Conservation (phyloP, 2,329 filamentous ascomycete genomes). For the Fusarium citri region DNA sequence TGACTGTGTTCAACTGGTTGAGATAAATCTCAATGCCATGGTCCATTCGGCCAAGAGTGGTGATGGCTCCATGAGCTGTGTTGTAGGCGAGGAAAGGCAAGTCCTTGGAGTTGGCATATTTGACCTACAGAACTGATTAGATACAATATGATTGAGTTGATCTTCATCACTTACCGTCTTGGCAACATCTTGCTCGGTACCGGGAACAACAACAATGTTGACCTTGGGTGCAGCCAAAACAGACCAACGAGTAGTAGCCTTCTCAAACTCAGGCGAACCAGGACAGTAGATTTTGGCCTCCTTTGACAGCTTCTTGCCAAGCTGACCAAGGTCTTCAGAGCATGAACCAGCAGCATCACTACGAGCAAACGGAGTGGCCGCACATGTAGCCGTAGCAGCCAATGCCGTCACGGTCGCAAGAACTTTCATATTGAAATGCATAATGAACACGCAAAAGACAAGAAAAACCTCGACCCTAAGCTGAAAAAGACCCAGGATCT, state of each 20-base stretch:
- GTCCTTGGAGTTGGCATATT: conserved; percentile 58
- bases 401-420: conserved; percentile 46
- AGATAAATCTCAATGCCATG: conserved; percentile 64
- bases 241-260: conserved; percentile 60
- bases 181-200: conserved; percentile 61
- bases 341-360: conserved; percentile 35
- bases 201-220: conserved; percentile 60
- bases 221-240: conserved; percentile 55
- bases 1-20: conserved; percentile 56
- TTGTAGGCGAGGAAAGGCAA: conserved; percentile 66
- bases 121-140: conserved; percentile 34
- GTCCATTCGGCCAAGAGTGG: conserved; percentile 60
- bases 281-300: conserved; percentile 57
- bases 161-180: no score
- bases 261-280: conserved; percentile 54
- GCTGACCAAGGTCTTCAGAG: conserved; percentile 31
- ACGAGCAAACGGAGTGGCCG: conserved; percentile 23
- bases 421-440: conserved; percentile 40
- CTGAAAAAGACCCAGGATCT: not conserved
- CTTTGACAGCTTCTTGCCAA: conserved; percentile 51
- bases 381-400: conserved; percentile 40
- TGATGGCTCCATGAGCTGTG: conserved; percentile 63
- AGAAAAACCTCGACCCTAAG: not conserved
- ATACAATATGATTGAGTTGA: no score
- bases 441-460: conserved; percentile 1